Percentiles rank a stretch among this genome's conserved stretches.
Evolutionary conservation across 805 yeast species (phyloP).

Genomic region (Cyberlindnera mrakii): DNA sequence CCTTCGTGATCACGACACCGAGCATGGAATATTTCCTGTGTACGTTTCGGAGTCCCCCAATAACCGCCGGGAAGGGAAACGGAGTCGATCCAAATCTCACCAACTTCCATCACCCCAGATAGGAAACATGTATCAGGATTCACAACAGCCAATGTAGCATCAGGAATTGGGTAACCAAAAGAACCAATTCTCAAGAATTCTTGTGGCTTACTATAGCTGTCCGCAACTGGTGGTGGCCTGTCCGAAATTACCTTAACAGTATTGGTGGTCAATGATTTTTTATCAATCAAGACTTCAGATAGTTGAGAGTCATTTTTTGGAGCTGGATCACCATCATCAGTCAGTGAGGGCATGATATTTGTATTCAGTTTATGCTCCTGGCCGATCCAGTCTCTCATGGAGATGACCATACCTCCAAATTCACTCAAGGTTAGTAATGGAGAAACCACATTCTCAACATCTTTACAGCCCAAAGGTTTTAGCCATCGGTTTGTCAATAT

Average conservation of each 20-base stretch:
- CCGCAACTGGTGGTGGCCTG: slow-evolving; percentile 43
- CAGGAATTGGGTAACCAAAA: slow-evolving; percentile 92
- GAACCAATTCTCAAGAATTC: slow-evolving; percentile 72
- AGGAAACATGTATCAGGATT: slow-evolving; percentile 84
- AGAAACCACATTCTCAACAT: slow-evolving; percentile 69
- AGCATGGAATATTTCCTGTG: slow-evolving; percentile 75
- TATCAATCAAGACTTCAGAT: slow-evolving; percentile 67
- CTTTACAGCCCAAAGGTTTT: slow-evolving; percentile 79
- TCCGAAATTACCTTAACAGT: slow-evolving; percentile 60
- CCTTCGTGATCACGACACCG: slow-evolving; percentile 71
- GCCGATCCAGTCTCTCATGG: slow-evolving; percentile 88
- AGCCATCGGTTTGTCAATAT: slow-evolving; percentile 86
- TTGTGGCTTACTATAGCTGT: slow-evolving; percentile 32
- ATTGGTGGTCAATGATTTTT: slow-evolving; percentile 66
- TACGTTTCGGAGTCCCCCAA: slow-evolving; percentile 65
- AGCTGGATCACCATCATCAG: slow-evolving; percentile 31
- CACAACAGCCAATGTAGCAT: slow-evolving; percentile 87
- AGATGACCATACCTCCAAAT: slow-evolving; percentile 92
- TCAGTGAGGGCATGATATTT: slow-evolving; percentile 31
- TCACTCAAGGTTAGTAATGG: slow-evolving; percentile 88
- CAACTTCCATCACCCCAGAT: slow-evolving; percentile 73
- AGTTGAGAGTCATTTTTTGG: slow-evolving; percentile 26
- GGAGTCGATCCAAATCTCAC: slow-evolving; percentile 97
- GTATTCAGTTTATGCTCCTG: slow-evolving; percentile 58
- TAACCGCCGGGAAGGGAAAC: slow-evolving; percentile 88